Conservation (phyloP, 2,329 filamentous ascomycete genomes). For the Colletotrichum euphorbiae region DNA sequence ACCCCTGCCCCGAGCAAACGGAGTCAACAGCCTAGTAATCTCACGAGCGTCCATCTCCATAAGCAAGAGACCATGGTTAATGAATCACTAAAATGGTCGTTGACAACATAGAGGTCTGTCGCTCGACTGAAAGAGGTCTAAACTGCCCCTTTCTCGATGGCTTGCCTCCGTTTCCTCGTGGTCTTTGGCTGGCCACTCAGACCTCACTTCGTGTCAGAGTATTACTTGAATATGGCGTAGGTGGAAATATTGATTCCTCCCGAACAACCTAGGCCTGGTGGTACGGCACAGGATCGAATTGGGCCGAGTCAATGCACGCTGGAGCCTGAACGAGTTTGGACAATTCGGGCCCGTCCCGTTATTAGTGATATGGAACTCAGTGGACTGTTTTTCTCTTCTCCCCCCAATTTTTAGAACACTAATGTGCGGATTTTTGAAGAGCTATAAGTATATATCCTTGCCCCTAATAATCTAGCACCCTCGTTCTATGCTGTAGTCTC, state of each 20-base stretch:
- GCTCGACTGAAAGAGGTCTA: too few relatives aligned
- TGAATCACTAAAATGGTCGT: too few relatives aligned
- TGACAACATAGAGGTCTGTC: too few relatives aligned
- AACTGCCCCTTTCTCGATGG: too few relatives aligned
- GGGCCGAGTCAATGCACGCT: neutral
- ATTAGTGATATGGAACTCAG: neutral
- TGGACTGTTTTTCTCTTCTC: neutral
- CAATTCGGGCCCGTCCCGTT: neutral
- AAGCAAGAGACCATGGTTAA: too few relatives aligned
- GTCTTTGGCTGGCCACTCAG: neutral
- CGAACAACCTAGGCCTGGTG: neutral
- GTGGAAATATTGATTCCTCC: neutral
- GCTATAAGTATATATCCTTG: too few relatives aligned
- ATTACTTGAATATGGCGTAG: neutral
- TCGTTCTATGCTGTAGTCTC: too few relatives aligned
- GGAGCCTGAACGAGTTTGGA: neutral
- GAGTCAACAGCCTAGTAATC: neutral
- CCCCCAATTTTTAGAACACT: too few relatives aligned
- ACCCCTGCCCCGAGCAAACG: slow-evolving; percentile 4
- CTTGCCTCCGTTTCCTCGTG: too few relatives aligned
- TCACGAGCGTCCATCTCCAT: too few relatives aligned
- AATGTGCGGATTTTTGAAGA: too few relatives aligned
- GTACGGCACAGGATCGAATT: neutral
- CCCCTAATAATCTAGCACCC: too few relatives aligned
- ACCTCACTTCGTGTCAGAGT: neutral